Evolutionary conservation across 139 green algal species (phyloP), one percentile per base, ranked within the genome.

Genomic region (Chlamydomonas eustigma): DNA sequence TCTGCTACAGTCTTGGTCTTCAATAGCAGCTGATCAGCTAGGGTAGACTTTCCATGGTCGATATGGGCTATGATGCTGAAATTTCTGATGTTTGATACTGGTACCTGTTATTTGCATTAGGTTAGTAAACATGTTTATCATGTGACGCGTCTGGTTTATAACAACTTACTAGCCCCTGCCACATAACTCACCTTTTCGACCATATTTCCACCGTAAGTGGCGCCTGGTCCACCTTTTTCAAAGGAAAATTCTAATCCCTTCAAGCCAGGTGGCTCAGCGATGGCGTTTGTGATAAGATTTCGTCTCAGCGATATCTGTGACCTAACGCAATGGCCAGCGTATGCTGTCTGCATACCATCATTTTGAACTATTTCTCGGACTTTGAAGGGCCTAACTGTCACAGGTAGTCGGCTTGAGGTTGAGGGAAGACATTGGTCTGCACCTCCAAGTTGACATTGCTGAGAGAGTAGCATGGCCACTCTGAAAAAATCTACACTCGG

Each of bases 51-150:
- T 38, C 92, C 92, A 68, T 96, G 92, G 79, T 97, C 92, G 3
- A 97, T 91, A 80, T 96, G 92, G 0, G 91, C 92, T 34, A 96
- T 91, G 84, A 95, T 95, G 71, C 75, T 88, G 78, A 96, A 96
- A 77, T 96, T 96, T 12, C 90, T 75, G 44, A 94, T 91, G 35
- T 83, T 76, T 0, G 87, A 76, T 0, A 85, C 64, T 6, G 81
- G 77, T 2, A 86, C 82, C 82, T 84, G 77, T 34, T 12, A n/a
- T n/a, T n/a, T n/a, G n/a, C n/a, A n/a, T n/a, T 25, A 65, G 80
- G 12, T 74, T 66, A 31, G 87, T 5, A 4, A 74, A n/a, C 4
- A 63, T 52, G 67, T 52, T n/a, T n/a, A 63, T 63, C 50, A 28
- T 63, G 50, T 22, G 50, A 22, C 50, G 50, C 50, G 22, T 63